These are phyloP conservation scores for Leptographium wingfieldii DNA, from an alignment of 2,329 filamentous ascomycete species.

Conservation along the genomic window DNA sequence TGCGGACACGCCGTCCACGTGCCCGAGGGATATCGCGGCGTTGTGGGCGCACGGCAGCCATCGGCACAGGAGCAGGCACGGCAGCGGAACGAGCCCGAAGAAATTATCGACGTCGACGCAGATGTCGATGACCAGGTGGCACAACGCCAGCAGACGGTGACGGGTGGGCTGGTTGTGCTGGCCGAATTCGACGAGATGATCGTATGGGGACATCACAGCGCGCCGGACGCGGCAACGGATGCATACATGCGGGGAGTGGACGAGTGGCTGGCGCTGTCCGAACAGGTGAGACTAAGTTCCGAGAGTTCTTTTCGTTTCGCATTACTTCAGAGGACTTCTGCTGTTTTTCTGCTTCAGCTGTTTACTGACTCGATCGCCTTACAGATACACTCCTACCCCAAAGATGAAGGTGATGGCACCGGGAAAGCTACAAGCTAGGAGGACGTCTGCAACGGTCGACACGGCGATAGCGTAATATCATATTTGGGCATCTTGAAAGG, in stretches of 20 bases:
- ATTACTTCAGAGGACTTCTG: neutral
- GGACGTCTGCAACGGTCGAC: neutral
- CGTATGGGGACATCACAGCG: slow-evolving; percentile 71
- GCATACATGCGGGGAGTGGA: slow-evolving; percentile 60
- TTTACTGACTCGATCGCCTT: neutral
- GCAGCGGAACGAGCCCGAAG: slow-evolving; percentile 2
- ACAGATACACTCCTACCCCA: slow-evolving; percentile 4
- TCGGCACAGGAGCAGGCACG: slow-evolving; percentile 20
- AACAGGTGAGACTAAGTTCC: slow-evolving; percentile 18
- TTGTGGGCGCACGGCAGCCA: slow-evolving; percentile 37
- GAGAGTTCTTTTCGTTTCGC: neutral
- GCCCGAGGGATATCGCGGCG: slow-evolving; percentile 58
- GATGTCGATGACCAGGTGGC: slow-evolving; percentile 27
- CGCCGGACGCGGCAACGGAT: slow-evolving; percentile 50
- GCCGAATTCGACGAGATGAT: slow-evolving; percentile 62
- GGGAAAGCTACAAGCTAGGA: neutral
- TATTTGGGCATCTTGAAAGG: neutral
- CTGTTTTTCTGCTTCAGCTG: neutral
- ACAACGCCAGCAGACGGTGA: slow-evolving; percentile 23
- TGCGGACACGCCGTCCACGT: slow-evolving; percentile 53
- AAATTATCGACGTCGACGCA: slow-evolving; percentile 21
- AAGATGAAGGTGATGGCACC: neutral
- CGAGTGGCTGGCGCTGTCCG: slow-evolving; percentile 69
- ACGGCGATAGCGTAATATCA: neutral
- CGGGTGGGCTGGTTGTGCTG: slow-evolving; percentile 47